phyloP scores from a whole-genome alignment of 805 yeast species.

The Kazachstania viticola region DNA sequence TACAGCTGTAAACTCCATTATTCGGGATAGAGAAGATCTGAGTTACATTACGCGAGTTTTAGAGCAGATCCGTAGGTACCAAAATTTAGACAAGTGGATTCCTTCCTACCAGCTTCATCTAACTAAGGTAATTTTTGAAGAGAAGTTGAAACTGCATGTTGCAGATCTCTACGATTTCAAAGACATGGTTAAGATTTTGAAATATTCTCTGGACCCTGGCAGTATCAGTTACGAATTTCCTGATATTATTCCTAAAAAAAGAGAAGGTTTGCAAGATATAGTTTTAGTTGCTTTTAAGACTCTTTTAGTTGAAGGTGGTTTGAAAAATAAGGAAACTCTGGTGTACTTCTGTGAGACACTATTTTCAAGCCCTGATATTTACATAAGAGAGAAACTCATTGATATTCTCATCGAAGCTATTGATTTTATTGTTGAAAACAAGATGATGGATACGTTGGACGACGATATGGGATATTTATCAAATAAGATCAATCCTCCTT shows the following conservation, averaged over 20 bases:
- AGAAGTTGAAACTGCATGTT: slow-evolving; percentile 47
- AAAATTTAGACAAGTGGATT: slow-evolving; percentile 75
- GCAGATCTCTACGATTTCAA: slow-evolving; percentile 41
- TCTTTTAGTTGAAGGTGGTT: slow-evolving; percentile 62
- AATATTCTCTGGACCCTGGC: slow-evolving; percentile 32
- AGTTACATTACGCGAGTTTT: slow-evolving; percentile 37
- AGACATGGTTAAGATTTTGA: slow-evolving; percentile 40
- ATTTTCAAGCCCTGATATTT: slow-evolving; percentile 43
- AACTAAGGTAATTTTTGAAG: slow-evolving; percentile 43
- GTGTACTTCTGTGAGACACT: slow-evolving; percentile 48
- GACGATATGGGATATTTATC: slow-evolving; percentile 41
- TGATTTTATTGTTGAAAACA: slow-evolving; percentile 59
- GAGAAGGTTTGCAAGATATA: slow-evolving; percentile 34
- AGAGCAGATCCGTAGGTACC: slow-evolving; percentile 60
- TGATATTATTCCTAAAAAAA: slow-evolving; percentile 5
- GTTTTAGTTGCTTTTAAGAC: slow-evolving; percentile 62
- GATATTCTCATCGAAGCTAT: slow-evolving; percentile 39
- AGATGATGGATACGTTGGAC: slow-evolving; percentile 47
- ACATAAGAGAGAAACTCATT: slow-evolving; percentile 40
- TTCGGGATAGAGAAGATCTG: slow-evolving; percentile 25
- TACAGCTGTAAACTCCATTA: slow-evolving; percentile 36
- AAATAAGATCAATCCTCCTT: slow-evolving; percentile 16
- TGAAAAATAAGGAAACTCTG: slow-evolving; percentile 51
- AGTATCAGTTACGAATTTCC: slow-evolving; percentile 25
- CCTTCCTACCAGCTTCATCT: slow-evolving; percentile 49